Base-by-base conservation (phyloP, 805 yeast species). In the Pachysolen tannophilus region DNA sequence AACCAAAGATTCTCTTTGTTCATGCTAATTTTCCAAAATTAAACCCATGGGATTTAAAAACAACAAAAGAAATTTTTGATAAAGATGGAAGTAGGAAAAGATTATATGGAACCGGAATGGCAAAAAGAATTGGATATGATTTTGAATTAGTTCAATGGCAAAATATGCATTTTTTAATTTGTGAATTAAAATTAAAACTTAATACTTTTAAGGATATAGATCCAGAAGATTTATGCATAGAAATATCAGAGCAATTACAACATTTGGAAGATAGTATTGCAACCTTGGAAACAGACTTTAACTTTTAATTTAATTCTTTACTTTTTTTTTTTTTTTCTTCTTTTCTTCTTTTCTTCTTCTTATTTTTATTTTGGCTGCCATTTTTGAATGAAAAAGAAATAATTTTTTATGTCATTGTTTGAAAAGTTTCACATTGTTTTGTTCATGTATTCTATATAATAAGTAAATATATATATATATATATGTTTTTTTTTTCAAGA, bases 1-100 rank as follows among this genome's bases (percentile, higher is more conserved):
- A 34, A n/a, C 63, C 66, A 30, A 47, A 48, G 26, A 49, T 59
- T 13, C 45, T 76, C 39, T 78, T 79, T 45, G 68, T 78, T 33
- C 86, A 79, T 49, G 74, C 82, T 24, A 78, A 79, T 49, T 70
- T 65, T 56, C 84, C 84, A 6, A 79, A 79, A 50, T 54, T 78
- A 39, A 74, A 79, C 47, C 84, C 85, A 2, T 69, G 78, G 63
- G 55, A 56, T 11, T 59, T 78, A 40, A 65, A 61, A 37, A 40
- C 48, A n/a, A 60, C 59, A 4, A 63, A 62, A 3, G 61, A 65
- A 34, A 60, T 69, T 2, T 53, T 62, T 33, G 57, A 60, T 28
- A 62, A 57, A 18, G 60, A 61, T 7, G 73, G 70, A 3, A 56
- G 67, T 10, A 56, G 83, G 41, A 53, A 66, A n/a, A 55, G 85